A percentile compares a stretch with the other conserved stretches of the same genome.
Evolutionary conservation across 495 filamentous ascomycete genomes (phyloP).

Genomic region (Tuber magnatum): DNA sequence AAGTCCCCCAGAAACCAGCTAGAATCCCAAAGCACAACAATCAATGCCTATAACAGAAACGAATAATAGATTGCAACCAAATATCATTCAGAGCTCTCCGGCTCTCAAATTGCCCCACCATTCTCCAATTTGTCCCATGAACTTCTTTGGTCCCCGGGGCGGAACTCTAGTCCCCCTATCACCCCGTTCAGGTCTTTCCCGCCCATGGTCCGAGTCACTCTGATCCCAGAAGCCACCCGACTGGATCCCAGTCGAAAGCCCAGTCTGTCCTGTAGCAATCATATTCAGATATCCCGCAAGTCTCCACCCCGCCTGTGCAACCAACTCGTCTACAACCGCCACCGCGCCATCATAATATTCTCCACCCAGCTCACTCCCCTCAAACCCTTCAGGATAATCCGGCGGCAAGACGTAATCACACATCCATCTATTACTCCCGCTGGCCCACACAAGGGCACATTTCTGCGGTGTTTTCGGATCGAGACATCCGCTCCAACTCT

Average conservation of each 20-base stretch:
- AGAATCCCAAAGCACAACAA: background rate
- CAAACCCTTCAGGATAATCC: constrained; percentile 48
- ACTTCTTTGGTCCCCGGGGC: constrained; percentile 9
- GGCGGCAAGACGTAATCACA: constrained; percentile 56
- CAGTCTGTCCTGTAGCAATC: constrained; percentile 41
- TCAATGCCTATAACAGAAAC: background rate
- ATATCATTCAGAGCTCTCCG: background rate
- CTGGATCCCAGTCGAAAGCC: constrained; percentile 7
- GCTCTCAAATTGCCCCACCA: constrained; percentile 22
- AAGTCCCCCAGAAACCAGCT: background rate
- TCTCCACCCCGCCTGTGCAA: constrained; percentile 69
- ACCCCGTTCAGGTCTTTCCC: constrained; percentile 1
- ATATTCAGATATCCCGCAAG: constrained; percentile 56
- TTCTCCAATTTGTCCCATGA: background rate
- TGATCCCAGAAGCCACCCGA: constrained; percentile 4
- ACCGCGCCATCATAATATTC: constrained; percentile 58
- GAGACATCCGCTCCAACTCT: constrained; percentile 49
- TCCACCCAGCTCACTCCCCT: constrained; percentile 53
- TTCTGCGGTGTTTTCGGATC: constrained; percentile 48
- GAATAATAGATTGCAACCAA: background rate
- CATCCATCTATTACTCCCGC: constrained; percentile 54
- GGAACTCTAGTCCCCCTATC: background rate
- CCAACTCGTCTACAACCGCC: constrained; percentile 60
- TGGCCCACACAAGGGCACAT: constrained; percentile 55
- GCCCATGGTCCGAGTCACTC: background rate